A percentile compares a stretch with the other conserved stretches of the same genome.
Conservation (phyloP, 2,329 filamentous ascomycete genomes). For the Cladosporium sphaerospermum region DNA sequence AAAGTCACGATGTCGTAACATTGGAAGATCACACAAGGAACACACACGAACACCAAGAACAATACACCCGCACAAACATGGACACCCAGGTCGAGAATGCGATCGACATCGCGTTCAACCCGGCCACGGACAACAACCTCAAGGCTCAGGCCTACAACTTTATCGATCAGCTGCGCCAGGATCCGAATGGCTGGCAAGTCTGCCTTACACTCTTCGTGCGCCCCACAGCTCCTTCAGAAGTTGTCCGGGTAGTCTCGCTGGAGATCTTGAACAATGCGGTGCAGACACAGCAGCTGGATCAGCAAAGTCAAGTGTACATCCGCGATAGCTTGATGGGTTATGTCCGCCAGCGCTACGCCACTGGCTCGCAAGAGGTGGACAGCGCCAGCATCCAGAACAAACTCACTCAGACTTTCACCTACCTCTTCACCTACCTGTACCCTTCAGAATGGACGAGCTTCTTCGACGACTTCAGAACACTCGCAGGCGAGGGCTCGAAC, state of each 20-base stretch:
- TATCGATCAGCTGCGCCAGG: constrained; percentile 67
- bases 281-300: constrained; percentile 69
- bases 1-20: constrained; percentile 6
- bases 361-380: constrained; percentile 54
- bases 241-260: constrained; percentile 81
- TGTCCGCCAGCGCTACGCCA: constrained; percentile 67
- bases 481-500: constrained; percentile 59
- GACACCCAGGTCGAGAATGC: constrained; percentile 75
- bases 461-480: constrained; percentile 77
- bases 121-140: constrained; percentile 65
- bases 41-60: not conserved
- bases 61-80: constrained; percentile 16
- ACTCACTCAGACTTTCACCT: constrained; percentile 90
- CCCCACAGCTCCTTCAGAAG: constrained; percentile 67
- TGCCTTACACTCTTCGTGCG: constrained; percentile 81
- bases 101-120: constrained; percentile 88
- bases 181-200: constrained; percentile 83
- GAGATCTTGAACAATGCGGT: constrained; percentile 92
- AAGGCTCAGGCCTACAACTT: constrained; percentile 80
- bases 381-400: constrained; percentile 84
- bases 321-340: constrained; percentile 79
- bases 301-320: constrained; percentile 64
- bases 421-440: constrained; percentile 84
- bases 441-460: constrained; percentile 80
- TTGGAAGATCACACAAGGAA: constrained; percentile 1